phyloP scores from a whole-genome alignment of 352 stramenopile genomes.

The Phytophthora ohioensis region DNA sequence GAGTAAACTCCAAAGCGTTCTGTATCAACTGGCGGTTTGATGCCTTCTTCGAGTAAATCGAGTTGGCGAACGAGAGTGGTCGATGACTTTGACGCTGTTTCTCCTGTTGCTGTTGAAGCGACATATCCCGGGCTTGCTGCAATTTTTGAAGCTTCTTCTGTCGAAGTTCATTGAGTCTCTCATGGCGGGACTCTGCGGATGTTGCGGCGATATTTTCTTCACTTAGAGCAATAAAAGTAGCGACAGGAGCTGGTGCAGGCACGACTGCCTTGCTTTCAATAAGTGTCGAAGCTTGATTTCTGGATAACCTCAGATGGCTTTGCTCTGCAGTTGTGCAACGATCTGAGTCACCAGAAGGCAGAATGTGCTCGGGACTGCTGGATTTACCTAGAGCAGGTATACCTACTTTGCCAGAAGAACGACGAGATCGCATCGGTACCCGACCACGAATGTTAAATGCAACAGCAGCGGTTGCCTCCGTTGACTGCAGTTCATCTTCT shows the following conservation, averaged over 20 bases:
- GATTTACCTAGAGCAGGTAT: constrained; percentile 5
- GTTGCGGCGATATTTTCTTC: constrained; percentile 5
- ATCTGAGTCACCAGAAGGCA: background rate
- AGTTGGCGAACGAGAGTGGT: constrained; percentile 17
- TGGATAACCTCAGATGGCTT: background rate
- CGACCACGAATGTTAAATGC: constrained; percentile 39
- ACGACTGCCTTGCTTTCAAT: background rate
- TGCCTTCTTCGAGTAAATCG: constrained; percentile 41
- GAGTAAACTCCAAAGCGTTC: constrained; percentile 83
- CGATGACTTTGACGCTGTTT: constrained; percentile 33
- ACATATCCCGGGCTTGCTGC: constrained; percentile 51
- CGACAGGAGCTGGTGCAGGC: constrained; percentile 6
- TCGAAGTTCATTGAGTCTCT: constrained; percentile 56
- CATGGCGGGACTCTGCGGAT: constrained; percentile 23
- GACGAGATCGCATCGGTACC: constrained; percentile 51
- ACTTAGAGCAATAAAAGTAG: constrained; percentile 29
- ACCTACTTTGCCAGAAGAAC: background rate
- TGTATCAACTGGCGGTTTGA: constrained; percentile 82
- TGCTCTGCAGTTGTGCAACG: background rate
- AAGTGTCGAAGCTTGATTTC: background rate
- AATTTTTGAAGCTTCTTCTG: constrained; percentile 75
- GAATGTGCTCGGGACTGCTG: background rate
- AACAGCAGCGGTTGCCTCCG: background rate
- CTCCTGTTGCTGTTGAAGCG: constrained; percentile 45
- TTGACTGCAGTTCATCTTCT: constrained; percentile 5